Percentiles rank a stretch among this genome's conserved stretches.
These are phyloP conservation scores for Ambrosia hybrid DNA, from an alignment of 140 eudicot genomes.

Conservation along the genomic window DNA sequence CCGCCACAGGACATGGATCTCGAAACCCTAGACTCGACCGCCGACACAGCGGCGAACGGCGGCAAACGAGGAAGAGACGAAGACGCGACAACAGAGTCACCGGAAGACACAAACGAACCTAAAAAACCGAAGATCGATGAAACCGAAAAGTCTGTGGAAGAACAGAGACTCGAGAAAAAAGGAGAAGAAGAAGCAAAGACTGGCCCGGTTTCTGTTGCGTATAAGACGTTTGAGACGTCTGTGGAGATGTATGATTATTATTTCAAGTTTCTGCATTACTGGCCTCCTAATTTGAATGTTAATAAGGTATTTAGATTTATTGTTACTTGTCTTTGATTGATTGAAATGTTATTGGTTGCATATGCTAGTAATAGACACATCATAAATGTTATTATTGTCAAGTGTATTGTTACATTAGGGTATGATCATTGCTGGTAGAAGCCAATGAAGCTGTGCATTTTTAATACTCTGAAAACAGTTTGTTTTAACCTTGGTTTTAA, in stretches of 20 bases:
- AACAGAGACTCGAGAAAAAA: constrained; percentile 36
- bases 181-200: constrained; percentile 16
- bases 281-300: constrained; percentile 69
- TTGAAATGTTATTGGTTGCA: background rate
- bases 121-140: constrained; percentile 45
- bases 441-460: too few species aligned
- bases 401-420: too few species aligned
- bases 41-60: constrained; percentile 4
- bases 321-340: background rate
- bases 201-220: constrained; percentile 51
- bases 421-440: too few species aligned
- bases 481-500: too few species aligned
- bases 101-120: constrained; percentile 31
- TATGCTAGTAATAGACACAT: too few species aligned
- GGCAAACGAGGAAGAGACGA: constrained; percentile 60
- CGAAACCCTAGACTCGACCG: constrained; percentile 28
- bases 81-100: constrained; percentile 30
- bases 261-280: constrained; percentile 57
- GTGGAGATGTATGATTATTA: constrained; percentile 74
- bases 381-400: background rate
- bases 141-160: constrained; percentile 42
- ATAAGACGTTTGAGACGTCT: constrained; percentile 51
- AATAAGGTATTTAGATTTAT: constrained; percentile 55
- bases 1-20: constrained; percentile 42
- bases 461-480: too few species aligned